Base-by-base conservation (phyloP, 2,329 filamentous ascomycete species). In the Lecanicillium sp. region DNA sequence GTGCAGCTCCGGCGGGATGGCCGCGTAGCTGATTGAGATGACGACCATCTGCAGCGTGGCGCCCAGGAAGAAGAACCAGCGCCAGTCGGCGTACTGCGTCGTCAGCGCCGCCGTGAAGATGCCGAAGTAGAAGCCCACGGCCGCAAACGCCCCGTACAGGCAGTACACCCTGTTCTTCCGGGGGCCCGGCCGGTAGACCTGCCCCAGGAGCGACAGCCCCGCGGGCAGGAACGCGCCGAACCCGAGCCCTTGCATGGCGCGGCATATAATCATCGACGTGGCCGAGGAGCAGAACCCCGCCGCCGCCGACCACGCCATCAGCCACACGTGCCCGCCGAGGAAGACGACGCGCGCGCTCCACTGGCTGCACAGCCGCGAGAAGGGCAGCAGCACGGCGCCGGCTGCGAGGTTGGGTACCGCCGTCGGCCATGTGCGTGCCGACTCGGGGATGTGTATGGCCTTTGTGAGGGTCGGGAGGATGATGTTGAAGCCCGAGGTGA, bases 21-120 rank as follows among this genome's bases (percentile, higher is more conserved):
- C 59, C 23, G 68, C 42, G 21, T 66, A 56, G 9, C 67, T 65
- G 39, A 75, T 73, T 44, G 71, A 71, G 2, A 72, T 72, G 1
- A 79, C 57, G 11, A 83, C 21, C 0, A 73, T 71, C 14, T 67
- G 55, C 30, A 70, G 51, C 33, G 67, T 64, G 30, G 61, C 56
- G 1, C 83, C 84, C 42, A 87, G 73, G 68, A 75, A 87, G 59
- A 87, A 87, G 60, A 84, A 87, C 81, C 80, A 86, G 4, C 76
- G 62, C 83, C 83, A 87, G 2, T 57, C 69, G 2, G 79, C 62
- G 51, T 72, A 84, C 57, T 87, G 78, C 0, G 75, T 77, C 2
- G 75, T 68, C 0, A 85, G 44, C 0, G 83, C 84, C 1, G 80
- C 83, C 36, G 84, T 72, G 56, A 87, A 79, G 49, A 87, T 84